Conservation (phyloP, 2,329 filamentous ascomycete genomes). For the Orbilia ellipsospora region DNA sequence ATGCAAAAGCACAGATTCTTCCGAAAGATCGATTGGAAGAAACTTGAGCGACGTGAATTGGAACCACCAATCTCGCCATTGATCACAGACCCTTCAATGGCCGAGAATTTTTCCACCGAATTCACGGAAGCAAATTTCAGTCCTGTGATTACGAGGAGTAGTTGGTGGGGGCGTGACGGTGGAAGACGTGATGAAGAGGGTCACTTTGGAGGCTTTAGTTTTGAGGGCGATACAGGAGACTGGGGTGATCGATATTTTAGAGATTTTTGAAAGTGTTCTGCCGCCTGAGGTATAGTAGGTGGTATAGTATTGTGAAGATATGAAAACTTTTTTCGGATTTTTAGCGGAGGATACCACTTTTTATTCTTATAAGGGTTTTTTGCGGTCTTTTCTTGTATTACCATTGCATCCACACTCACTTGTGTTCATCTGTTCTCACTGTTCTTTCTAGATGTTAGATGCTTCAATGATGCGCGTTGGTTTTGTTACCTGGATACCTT, state of each 20-base stretch:
- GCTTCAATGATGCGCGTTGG: too few species aligned
- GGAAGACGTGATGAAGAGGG: conserved; percentile 65
- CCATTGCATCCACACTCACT: too few species aligned
- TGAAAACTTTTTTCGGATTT: neutral
- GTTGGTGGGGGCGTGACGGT: conserved; percentile 61
- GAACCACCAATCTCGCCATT: conserved; percentile 90
- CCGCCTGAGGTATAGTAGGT: conserved; percentile 68
- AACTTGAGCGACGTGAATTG: conserved; percentile 81
- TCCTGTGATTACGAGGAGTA: conserved; percentile 69
- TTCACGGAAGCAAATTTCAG: conserved; percentile 89
- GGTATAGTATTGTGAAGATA: neutral
- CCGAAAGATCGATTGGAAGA: conserved; percentile 94
- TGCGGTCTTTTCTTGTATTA: too few species aligned
- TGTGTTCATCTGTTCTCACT: too few species aligned
- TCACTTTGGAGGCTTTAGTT: conserved; percentile 73
- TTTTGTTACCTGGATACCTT: too few species aligned
- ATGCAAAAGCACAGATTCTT: conserved; percentile 97
- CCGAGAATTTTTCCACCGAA: conserved; percentile 94
- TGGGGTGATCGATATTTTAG: conserved; percentile 54
- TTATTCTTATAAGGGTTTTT: too few species aligned
- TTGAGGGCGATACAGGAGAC: conserved; percentile 60
- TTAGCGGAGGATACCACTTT: conserved; percentile 3
- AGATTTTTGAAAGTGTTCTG: conserved; percentile 36
- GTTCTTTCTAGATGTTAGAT: too few species aligned
- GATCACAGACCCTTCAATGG: conserved; percentile 93